A percentile compares a stretch with the other conserved stretches of the same genome.
Evolutionary conservation across 768 basidiomycete species (phyloP).

Genomic region (Termitomyces sp.): DNA sequence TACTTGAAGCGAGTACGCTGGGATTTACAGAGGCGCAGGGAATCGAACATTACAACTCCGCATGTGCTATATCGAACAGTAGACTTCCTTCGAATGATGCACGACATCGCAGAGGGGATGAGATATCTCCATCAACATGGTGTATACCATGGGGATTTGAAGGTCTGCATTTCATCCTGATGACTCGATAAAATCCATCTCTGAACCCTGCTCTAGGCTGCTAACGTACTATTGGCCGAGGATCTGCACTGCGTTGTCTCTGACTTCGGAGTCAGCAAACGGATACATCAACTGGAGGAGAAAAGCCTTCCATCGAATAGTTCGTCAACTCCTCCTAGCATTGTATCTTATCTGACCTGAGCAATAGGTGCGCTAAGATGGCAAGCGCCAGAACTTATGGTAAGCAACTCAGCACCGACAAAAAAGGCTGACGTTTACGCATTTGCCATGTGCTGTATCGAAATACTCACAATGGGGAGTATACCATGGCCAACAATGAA

Average conservation of each 20-base stretch:
- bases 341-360: not conserved
- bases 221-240: slow-evolving; percentile 72
- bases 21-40: slow-evolving; percentile 1
- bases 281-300: slow-evolving; percentile 64
- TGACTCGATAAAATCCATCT: not conserved
- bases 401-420: slow-evolving; percentile 34
- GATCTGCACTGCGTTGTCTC: slow-evolving; percentile 60
- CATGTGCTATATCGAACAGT: slow-evolving; percentile 5
- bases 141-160: slow-evolving; percentile 75
- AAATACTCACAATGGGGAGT: slow-evolving; percentile 56
- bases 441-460: slow-evolving; percentile 58
- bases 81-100: slow-evolving; percentile 54
- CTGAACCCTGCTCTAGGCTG: slow-evolving; percentile 32
- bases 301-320: slow-evolving; percentile 29
- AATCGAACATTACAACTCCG: not conserved
- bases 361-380: slow-evolving; percentile 38
- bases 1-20: slow-evolving; percentile 38
- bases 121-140: slow-evolving; percentile 63
- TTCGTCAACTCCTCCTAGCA: not conserved
- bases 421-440: slow-evolving; percentile 60
- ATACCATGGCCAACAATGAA: slow-evolving; percentile 51
- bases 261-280: slow-evolving; percentile 77
- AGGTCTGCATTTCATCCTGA: slow-evolving; percentile 34
- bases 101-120: slow-evolving; percentile 76
- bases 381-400: slow-evolving; percentile 63